Evolutionary conservation across 176 grass and related monocot genomes (phyloP).

Genomic region (Pontederia paniculata): DNA sequence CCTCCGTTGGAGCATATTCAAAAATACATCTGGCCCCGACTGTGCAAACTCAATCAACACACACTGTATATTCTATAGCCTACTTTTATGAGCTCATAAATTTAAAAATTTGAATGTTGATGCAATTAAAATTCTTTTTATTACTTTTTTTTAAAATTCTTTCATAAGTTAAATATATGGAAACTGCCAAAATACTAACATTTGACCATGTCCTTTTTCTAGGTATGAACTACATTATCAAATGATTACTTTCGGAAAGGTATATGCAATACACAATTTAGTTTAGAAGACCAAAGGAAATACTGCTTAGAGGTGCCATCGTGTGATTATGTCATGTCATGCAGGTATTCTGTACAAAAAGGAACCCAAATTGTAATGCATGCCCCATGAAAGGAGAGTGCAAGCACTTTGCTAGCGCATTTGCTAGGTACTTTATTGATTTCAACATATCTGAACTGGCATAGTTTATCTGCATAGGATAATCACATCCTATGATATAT

Average conservation of each 20-base stretch:
- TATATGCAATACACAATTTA: slow-evolving; percentile 17
- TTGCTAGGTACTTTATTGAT: slow-evolving; percentile 50
- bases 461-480: too few relatives aligned
- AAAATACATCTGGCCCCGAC: slow-evolving; percentile 88
- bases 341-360: slow-evolving; percentile 86
- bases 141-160: background rate
- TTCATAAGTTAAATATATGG: background rate
- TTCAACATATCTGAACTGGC: background rate
- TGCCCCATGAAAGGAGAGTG: slow-evolving; percentile 90
- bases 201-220: background rate
- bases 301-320: slow-evolving; percentile 4
- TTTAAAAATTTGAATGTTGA: background rate
- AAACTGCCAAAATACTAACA: too few relatives aligned
- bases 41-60: slow-evolving; percentile 78
- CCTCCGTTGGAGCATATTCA: slow-evolving; percentile 84
- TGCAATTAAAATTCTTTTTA: background rate
- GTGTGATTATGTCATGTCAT: slow-evolving; percentile 6
- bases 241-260: slow-evolving; percentile 99
- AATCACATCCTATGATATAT: too few relatives aligned
- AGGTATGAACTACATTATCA: slow-evolving; percentile 95
- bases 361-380: slow-evolving; percentile 84
- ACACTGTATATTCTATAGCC: slow-evolving; percentile 57
- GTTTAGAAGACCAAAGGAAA: background rate
- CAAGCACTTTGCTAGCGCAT: slow-evolving; percentile 89
- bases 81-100: background rate